These are phyloP conservation scores for Rhodotorula glutinis DNA, from an alignment of 1,284 basidiomycete species.

Conservation along the genomic window DNA sequence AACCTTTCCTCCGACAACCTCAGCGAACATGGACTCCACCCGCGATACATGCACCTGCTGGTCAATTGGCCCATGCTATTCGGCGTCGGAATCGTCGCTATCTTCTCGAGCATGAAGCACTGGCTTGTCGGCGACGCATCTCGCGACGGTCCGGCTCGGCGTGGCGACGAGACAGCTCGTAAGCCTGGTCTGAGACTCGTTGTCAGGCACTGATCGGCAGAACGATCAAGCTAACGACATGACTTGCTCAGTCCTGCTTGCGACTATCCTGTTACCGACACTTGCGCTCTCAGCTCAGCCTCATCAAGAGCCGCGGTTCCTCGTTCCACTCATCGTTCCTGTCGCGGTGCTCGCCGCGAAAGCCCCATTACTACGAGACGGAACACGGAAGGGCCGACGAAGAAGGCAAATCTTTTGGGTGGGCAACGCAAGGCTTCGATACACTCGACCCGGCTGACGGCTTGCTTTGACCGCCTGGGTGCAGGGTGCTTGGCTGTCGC, in stretches of 20 bases:
- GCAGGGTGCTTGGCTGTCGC: conserved; percentile 32
- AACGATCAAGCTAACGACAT: neutral
- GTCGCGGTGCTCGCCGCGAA: conserved; percentile 25
- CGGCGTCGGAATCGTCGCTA: conserved; percentile 28
- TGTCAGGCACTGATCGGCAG: neutral
- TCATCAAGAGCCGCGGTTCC: conserved; percentile 49
- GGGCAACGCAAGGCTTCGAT: neutral
- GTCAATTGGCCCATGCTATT: conserved; percentile 48
- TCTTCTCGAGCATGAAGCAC: neutral
- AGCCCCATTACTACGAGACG: neutral
- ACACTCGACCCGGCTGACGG: neutral
- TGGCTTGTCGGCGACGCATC: no score
- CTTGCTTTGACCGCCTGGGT: neutral
- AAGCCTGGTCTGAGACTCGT: no score
- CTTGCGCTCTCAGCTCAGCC: conserved; percentile 45
- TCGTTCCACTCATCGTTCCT: conserved; percentile 46
- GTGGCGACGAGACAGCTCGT: neutral
- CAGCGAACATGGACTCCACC: conserved; percentile 47
- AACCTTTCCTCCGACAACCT: conserved; percentile 46
- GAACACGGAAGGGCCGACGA: neutral
- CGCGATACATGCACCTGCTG: conserved; percentile 45
- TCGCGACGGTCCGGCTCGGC: neutral
- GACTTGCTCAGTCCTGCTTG: conserved; percentile 11
- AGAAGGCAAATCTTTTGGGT: conserved; percentile 19
- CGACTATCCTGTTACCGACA: conserved; percentile 11